Evolutionary conservation across 306 rosid species (phyloP), one percentile per base, ranked within the genome.

Genomic region (Citrullus colocynthis): DNA sequence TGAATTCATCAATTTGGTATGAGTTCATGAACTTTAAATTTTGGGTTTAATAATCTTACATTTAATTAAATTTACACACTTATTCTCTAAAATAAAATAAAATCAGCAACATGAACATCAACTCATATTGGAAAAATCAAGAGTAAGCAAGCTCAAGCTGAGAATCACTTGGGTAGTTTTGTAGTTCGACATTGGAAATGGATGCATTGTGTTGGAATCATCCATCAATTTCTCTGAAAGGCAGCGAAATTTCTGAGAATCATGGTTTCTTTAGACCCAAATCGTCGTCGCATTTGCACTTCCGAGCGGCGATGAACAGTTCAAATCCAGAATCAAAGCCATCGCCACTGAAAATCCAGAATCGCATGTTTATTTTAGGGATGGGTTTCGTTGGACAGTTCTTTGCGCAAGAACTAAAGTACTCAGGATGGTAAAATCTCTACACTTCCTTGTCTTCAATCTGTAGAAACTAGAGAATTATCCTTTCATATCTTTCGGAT

Each of bases 301-400:
- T n/a, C 37, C 65, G 4, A 42, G 1, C 66, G 34, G 48, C 7
- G 66, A 9, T 56, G 78, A 75, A 56, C 37, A 36, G 4, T 75
- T 56, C 65, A n/a, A 75, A 55, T 17, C 9, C 80, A 69, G 77
- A 28, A 62, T 75, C 74, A 63, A 73, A n/a, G 7, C 39, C 60
- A 9, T 20, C 56, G 76, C 82, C 78, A 12, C 37, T 83, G 17
- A 69, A 74, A 55, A 57, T 85, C 60, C 86, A 45, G 74, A 85
- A 86, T 9, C 84, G 88, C 48, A 87, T 92, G 84, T 91, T 95
- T 39, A 83, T 92, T 62, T 44, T 89, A 4, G 97, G 96, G 6
- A 80, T 90, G 89, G 97, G 99, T 71, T 90, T 89, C 78, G 90
- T 95, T 16, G 97, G 89, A 1, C 86, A 85, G 76, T 81, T 82